Evolutionary conservation across 2,329 filamentous ascomycete species (phyloP).

Genomic region (Chrysoporthe cubensis): DNA sequence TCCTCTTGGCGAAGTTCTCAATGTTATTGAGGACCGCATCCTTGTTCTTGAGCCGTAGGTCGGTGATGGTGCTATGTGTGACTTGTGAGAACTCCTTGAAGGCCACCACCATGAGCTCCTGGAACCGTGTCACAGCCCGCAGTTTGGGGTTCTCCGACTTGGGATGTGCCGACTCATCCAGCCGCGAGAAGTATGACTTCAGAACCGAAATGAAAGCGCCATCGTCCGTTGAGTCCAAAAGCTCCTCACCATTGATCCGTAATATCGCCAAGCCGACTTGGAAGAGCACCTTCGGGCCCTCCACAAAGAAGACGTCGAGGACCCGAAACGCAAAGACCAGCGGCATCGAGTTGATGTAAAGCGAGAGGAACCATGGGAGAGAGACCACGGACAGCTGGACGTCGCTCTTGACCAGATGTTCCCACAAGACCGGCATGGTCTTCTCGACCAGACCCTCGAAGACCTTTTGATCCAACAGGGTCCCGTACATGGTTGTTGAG

Average conservation of each 20-base stretch:
- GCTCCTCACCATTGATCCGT: conserved; percentile 93
- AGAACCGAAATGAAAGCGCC: conserved; percentile 96
- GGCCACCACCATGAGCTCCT: conserved; percentile 98
- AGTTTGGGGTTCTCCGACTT: conserved; percentile 95
- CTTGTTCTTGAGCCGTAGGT: conserved; percentile 90
- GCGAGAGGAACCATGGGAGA: conserved; percentile 93
- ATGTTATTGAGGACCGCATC: conserved; percentile 93
- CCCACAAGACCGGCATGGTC: conserved; percentile 98
- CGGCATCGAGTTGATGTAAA: conserved; percentile 99
- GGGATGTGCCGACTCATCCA: conserved; percentile 95
- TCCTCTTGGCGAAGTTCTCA: conserved; percentile 95
- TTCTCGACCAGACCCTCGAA: conserved; percentile 98
- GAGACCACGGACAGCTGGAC: conserved; percentile 97
- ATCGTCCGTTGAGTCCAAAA: conserved; percentile 90
- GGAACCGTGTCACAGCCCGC: conserved; percentile 90
- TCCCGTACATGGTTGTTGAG: conserved; percentile 99
- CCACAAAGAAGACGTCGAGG: conserved; percentile 96
- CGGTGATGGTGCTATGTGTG: conserved; percentile 88
- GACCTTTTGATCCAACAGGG: conserved; percentile 92
- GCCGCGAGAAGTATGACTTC: conserved; percentile 89
- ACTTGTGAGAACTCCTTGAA: conserved; percentile 98
- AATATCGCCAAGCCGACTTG: conserved; percentile 97
- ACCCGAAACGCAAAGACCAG: conserved; percentile 96
- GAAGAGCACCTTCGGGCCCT: conserved; percentile 96
- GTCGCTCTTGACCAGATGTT: conserved; percentile 95